phyloP scores from a whole-genome alignment of 257 asterid genomes.

The Nicotiana noctiflora region DNA sequence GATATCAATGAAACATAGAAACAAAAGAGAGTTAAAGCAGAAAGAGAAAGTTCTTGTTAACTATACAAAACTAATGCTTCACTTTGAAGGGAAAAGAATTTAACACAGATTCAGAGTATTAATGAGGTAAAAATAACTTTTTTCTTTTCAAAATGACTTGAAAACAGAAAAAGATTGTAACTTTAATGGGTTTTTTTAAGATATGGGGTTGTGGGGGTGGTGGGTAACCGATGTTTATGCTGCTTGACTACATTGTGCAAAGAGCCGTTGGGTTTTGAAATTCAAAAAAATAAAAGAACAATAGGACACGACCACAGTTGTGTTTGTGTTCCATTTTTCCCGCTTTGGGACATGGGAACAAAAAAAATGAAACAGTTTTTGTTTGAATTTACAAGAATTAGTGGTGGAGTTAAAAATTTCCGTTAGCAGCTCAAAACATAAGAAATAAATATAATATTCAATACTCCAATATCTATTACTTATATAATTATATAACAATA shows the following conservation, averaged over 20 bases:
- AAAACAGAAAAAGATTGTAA: background rate
- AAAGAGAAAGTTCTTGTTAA: background rate
- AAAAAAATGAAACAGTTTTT: conserved; percentile 9
- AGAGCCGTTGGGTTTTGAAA: conserved; percentile 53
- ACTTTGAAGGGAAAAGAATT: background rate
- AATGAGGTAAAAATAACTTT: background rate
- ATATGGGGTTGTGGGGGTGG: background rate
- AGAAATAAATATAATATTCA: too few species aligned
- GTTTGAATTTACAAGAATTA: conserved; percentile 19
- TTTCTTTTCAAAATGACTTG: background rate
- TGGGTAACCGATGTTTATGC: conserved; percentile 6
- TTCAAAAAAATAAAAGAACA: conserved; percentile 25
- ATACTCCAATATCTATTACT: too few species aligned
- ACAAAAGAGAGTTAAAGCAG: background rate
- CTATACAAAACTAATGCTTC: background rate
- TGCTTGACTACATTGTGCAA: conserved; percentile 16
- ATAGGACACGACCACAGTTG: background rate
- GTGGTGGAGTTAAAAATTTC: too few species aligned
- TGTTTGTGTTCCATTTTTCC: conserved; percentile 22
- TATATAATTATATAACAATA: too few species aligned
- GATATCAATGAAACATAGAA: background rate
- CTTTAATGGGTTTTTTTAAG: background rate
- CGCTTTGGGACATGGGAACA: conserved; percentile 26
- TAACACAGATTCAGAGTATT: background rate
- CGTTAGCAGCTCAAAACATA: too few species aligned